These are phyloP conservation scores for Clarkia xantiana DNA, from an alignment of 345 rosid genomes.

Conservation along the genomic window DNA sequence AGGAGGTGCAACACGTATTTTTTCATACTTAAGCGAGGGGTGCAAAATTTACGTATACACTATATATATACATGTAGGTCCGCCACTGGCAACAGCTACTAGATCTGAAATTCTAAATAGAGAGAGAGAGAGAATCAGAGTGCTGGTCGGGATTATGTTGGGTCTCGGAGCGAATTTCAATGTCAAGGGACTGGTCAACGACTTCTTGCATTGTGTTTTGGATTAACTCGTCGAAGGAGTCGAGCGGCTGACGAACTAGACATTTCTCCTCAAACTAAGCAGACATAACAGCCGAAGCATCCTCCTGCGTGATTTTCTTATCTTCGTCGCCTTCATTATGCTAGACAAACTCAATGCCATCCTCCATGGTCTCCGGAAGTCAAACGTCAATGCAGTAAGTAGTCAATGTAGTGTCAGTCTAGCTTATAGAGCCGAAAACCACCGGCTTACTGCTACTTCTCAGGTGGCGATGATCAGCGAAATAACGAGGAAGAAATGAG, in stretches of 20 bases:
- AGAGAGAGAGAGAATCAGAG: slow-evolving; percentile 50
- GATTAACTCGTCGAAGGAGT: slow-evolving; percentile 89
- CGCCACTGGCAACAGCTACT: slow-evolving; percentile 6
- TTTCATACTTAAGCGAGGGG: no score
- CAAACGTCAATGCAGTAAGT: no score
- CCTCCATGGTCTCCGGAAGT: slow-evolving; percentile 29
- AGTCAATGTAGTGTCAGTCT: no score
- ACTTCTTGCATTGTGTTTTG: slow-evolving; percentile 98
- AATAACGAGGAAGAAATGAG: no score
- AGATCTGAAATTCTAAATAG: no score
- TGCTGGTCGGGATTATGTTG: slow-evolving; percentile 95
- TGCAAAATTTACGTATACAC: no score
- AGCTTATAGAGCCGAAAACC: no score
- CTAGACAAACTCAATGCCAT: slow-evolving; percentile 45
- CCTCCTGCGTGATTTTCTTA: slow-evolving; percentile 84
- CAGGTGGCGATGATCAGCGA: no score
- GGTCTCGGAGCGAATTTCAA: slow-evolving; percentile 92
- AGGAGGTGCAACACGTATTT: no score
- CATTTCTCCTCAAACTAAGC: slow-evolving; percentile 96
- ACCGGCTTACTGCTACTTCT: no score
- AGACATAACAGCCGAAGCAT: slow-evolving; percentile 87
- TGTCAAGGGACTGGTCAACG: slow-evolving; percentile 75
- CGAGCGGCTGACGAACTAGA: slow-evolving; percentile 79
- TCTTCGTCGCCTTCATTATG: slow-evolving; percentile 39
- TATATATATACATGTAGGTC: no score